phyloP scores from a whole-genome alignment of 768 basidiomycete species.

The Lactarius deliciosus region DNA sequence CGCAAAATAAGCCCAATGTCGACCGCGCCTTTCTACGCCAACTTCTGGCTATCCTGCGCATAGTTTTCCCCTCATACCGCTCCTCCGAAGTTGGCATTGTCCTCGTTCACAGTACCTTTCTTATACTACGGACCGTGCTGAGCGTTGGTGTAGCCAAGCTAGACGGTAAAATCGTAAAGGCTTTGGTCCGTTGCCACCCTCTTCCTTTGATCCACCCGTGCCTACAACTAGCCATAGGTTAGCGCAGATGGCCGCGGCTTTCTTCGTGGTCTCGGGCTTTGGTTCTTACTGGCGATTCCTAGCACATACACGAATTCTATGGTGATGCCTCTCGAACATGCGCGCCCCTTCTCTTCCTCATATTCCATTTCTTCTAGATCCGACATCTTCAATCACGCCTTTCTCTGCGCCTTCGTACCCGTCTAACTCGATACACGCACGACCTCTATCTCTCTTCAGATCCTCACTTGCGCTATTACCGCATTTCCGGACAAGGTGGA shows the following conservation, averaged over 20 bases:
- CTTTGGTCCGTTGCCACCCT: conserved; percentile 53
- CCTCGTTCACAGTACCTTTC: conserved; percentile 76
- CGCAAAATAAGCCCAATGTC: conserved; percentile 56
- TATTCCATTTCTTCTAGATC: conserved; percentile 49
- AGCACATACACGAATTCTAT: conserved; percentile 96
- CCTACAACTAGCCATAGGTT: conserved; percentile 42
- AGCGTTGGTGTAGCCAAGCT: conserved; percentile 85
- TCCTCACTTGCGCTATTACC: conserved; percentile 71
- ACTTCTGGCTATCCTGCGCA: conserved; percentile 69
- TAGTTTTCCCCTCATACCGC: conserved; percentile 62
- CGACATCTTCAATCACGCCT: conserved; percentile 87
- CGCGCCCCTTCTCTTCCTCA: conserved; percentile 1
- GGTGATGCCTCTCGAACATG: conserved; percentile 42
- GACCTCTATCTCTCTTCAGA: conserved; percentile 85
- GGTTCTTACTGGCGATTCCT: conserved; percentile 90
- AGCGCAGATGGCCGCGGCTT: conserved; percentile 86
- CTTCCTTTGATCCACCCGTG: neutral
- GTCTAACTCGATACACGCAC: conserved; percentile 86
- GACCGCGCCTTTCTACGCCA: conserved; percentile 70
- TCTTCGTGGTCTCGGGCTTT: conserved; percentile 72
- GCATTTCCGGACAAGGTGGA: conserved; percentile 38
- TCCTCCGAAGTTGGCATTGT: conserved; percentile 76
- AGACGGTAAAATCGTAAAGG: conserved; percentile 86
- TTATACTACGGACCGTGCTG: conserved; percentile 82
- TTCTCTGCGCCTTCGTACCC: conserved; percentile 77